Evolutionary conservation across 176 grass and related monocot species (phyloP).

Genomic region (Sorghum bicolor): Sorghum_bicolor_NCBIv3 NC_012870.2:76060501-76061000

Average conservation of each 20-base stretch:
- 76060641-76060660: constrained; percentile 50
- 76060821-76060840: constrained; percentile 59
- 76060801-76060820: constrained; percentile 52
- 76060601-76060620: constrained; percentile 64
- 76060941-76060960: constrained; percentile 51
- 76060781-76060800: constrained; percentile 16
- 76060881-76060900: constrained; percentile 34
- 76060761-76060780: constrained; percentile 54
- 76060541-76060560: constrained; percentile 31
- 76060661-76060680: constrained; percentile 29
- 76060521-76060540: constrained; percentile 50
- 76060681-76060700: constrained; percentile 55
- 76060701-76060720: constrained; percentile 53
- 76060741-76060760: constrained; percentile 45
- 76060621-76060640: constrained; percentile 58
- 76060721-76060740: constrained; percentile 63
- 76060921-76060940: constrained; percentile 43
- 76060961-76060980: constrained; percentile 10
- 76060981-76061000: constrained; percentile 43
- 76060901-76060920: constrained; percentile 49
- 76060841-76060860: constrained; percentile 52
- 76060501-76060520: constrained; percentile 53
- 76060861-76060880: constrained; percentile 28
- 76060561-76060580: constrained; percentile 44
- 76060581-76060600: constrained; percentile 47